A percentile compares a stretch with the other conserved stretches of the same genome.
phyloP scores from a whole-genome alignment of 148 eudicot species.

The Silene latifolia region DNA sequence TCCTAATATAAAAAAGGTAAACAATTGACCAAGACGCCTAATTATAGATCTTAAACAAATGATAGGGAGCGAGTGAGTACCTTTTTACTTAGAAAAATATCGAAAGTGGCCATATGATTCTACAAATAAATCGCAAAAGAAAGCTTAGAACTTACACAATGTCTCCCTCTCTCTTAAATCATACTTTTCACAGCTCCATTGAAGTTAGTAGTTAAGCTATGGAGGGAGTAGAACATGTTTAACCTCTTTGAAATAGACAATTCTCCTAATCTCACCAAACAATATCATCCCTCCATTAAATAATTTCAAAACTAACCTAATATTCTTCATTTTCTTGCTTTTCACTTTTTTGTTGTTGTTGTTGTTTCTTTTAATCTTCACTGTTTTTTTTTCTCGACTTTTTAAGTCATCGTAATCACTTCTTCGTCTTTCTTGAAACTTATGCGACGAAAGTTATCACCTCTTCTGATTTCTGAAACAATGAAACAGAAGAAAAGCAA shows the following conservation, averaged over 20 bases:
- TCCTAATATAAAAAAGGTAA: no score
- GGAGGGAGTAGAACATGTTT: conserved; percentile 13
- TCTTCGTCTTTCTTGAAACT: not conserved
- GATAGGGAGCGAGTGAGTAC: no score
- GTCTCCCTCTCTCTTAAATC: conserved; percentile 4
- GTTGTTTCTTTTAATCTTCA: conserved; percentile 15
- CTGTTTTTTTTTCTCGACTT: conserved; percentile 20
- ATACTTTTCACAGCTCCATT: not conserved
- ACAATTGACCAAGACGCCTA: no score
- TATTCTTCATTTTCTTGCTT: conserved; percentile 2
- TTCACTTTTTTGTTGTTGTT: conserved; percentile 14
- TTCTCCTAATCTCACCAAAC: conserved; percentile 47
- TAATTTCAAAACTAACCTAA: conserved; percentile 8
- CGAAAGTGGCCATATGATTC: conserved; percentile 10
- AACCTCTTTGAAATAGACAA: conserved; percentile 32
- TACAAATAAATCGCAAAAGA: not conserved
- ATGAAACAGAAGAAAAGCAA: conserved; percentile 33
- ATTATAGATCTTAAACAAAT: no score
- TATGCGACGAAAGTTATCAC: conserved; percentile 49
- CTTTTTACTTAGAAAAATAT: not conserved
- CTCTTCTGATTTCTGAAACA: conserved; percentile 33
- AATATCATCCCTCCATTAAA: not conserved
- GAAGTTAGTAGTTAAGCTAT: conserved; percentile 24
- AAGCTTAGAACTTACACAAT: conserved; percentile 20
- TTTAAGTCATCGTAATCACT: not conserved